Evolutionary conservation across 352 stramenopile species (phyloP), one percentile per base, ranked within the genome.

Genomic region (Pythium folliculosum): DNA sequence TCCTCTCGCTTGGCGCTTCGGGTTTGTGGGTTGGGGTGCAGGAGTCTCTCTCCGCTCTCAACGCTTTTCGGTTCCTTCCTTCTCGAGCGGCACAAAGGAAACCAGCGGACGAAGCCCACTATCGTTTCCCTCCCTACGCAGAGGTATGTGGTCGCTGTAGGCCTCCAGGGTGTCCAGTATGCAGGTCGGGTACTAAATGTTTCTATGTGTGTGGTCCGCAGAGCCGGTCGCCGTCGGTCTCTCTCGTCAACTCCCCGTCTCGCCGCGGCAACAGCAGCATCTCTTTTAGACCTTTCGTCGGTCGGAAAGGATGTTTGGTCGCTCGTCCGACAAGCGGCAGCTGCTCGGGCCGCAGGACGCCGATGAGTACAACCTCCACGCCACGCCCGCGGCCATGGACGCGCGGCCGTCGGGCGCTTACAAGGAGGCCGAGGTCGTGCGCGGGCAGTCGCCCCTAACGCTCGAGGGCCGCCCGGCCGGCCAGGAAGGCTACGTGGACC

Each of bases 311-410:
- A 91, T 90, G 80, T 90, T 89, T 44, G 70, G 70, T 27, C 60
- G 65, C 47, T 19, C 49, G 57, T 69, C 67, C 49, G 76, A 80
- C 65, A 85, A 86, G 72, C 72, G 75, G n/a, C 54, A 71, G 52
- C 70, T 72, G n/a, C 61, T 79, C 6, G 37, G 60, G 38, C n/a
- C 66, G 58, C 58, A 71, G 23, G 75, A 68, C 12, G 77, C 62
- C 58, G 75, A 84, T 48, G 77, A 88, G 52, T 92, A 92, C 72
- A 76, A 75, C 40, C 80, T 86, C 63, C 86, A 91, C 65, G 75
- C 77, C 58, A 92, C 84, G 35, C 84, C 84, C 9, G 81, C 78
- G 49, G 80, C 80, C 40, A 71, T 60, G 52, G 64, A 71, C 30
- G 63, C 30, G 35, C 56, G 23, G 0, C 45, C 48, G 6, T 51